Percentiles rank a stretch among this genome's conserved stretches.
phyloP scores from a whole-genome alignment of 2,329 filamentous ascomycete species.

The Claviceps humidiphila region DNA sequence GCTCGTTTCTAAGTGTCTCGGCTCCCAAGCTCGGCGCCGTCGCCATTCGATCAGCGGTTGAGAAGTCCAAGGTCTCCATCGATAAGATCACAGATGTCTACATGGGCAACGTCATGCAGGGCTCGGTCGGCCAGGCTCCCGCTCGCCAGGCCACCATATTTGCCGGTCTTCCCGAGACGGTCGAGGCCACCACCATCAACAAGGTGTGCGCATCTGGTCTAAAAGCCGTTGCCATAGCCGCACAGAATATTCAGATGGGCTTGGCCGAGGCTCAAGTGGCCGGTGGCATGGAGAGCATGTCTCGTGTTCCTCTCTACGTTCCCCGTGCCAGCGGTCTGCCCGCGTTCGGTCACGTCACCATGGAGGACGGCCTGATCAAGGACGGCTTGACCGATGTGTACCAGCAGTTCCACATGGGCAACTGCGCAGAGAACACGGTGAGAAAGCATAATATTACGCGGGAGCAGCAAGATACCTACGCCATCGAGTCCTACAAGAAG shows the following conservation, averaged over 20 bases:
- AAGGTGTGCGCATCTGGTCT: constrained; percentile 95
- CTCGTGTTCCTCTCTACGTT: constrained; percentile 80
- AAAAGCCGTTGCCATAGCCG: constrained; percentile 81
- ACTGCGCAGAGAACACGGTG: constrained; percentile 87
- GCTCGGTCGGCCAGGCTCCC: constrained; percentile 72
- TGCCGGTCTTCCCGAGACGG: constrained; percentile 64
- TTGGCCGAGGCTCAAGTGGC: constrained; percentile 79
- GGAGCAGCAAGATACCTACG: constrained; percentile 82
- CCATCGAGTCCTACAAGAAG: constrained; percentile 77
- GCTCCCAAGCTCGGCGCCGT: constrained; percentile 81
- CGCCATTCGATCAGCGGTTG: constrained; percentile 82
- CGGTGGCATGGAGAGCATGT: constrained; percentile 98
- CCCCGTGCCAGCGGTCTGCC: constrained; percentile 70
- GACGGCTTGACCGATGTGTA: constrained; percentile 95
- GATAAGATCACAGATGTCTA: constrained; percentile 84
- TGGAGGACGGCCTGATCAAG: constrained; percentile 87
- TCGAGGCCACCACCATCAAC: constrained; percentile 90
- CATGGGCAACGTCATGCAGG: constrained; percentile 92
- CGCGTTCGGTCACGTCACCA: constrained; percentile 71
- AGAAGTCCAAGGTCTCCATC: constrained; percentile 70
- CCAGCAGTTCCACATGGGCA: constrained; percentile 95
- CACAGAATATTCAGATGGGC: constrained; percentile 88
- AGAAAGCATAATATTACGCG: constrained; percentile 73
- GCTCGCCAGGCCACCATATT: constrained; percentile 85
- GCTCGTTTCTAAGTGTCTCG: constrained; percentile 68